Base-by-base conservation (phyloP, 768 basidiomycete genomes). In the Rhodotorula paludigena region DNA sequence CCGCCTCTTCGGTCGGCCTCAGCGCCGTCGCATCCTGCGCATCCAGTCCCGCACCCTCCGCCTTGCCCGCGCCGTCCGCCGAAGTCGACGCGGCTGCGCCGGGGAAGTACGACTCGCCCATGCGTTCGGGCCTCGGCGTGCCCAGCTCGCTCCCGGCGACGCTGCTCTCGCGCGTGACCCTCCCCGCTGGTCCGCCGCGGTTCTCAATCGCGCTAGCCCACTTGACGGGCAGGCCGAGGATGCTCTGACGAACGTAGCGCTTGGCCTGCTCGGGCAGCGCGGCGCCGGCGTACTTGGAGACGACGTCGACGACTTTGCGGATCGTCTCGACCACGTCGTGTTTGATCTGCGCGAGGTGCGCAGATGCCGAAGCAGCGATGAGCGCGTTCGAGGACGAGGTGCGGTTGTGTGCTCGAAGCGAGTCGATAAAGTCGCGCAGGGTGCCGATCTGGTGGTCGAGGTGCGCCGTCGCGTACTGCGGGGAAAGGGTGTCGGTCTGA, bases 391-490 rank as follows among this genome's bases (percentile, higher is more conserved):
- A 57, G 42, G 78, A 76, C n/a, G 42, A 69, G 74, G 64, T 28
- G 32, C 57, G 52, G 39, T 45, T 63, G 69, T 63, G 74, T 28
- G 56, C 64, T n/a, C 74, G 69, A 52, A 79, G 75, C 39, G 86
- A 85, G 10, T 85, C 84, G 48, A 88, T 90, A 76, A 92, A 92
- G 69, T 89, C 86, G 10, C 89, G 87, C 18, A 94, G 82, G 60
- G 90, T 83, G 33, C 87, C 81, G 49, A 92, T 92, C 74, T 92
- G 92, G 5, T 86, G 85, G 74, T 92, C 90, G 74, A 93, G 92
- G 66, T 89, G 90, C 0, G 82, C 80, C 1, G 90, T 92, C 15
- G 92, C 91, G 75, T 89, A 92, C 90, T 92, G 66, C 1, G 23
- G 42, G 9, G 25, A 15, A 3, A 15, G 25, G 16, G 28, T 30